Conservation (phyloP, 352 stramenopile genomes). For the Hyaloperonospora arabidopsidis region DNA sequence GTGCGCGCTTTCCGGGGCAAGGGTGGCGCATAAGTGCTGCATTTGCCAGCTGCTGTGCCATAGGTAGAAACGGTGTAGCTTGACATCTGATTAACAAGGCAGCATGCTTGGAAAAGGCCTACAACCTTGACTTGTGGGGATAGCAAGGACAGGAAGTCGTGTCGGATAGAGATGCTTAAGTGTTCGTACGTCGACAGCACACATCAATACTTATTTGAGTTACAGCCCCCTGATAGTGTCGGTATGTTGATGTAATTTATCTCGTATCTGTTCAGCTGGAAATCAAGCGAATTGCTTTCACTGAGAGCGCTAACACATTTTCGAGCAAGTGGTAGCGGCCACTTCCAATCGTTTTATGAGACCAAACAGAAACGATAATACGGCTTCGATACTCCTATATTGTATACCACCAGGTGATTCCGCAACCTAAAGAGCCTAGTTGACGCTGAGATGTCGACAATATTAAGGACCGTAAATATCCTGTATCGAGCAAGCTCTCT, state of each 20-base stretch:
- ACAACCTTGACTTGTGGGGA: conserved; percentile 15
- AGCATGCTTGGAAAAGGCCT: conserved; percentile 17
- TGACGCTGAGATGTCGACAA: conserved; percentile 64
- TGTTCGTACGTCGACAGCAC: conserved; percentile 16
- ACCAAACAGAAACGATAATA: too few species aligned
- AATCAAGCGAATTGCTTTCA: too few species aligned
- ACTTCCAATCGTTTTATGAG: too few species aligned
- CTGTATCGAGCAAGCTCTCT: conserved; percentile 74
- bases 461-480: conserved; percentile 57
- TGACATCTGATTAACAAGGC: conserved; percentile 6
- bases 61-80: conserved; percentile 31
- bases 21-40: conserved; percentile 55
- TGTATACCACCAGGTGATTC: too few species aligned
- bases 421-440: conserved; percentile 10
- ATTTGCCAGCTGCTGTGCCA: conserved; percentile 17
- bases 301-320: too few species aligned
- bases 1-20: conserved; percentile 74
- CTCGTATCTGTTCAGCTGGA: background rate
- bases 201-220: conserved; percentile 32
- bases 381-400: too few species aligned
- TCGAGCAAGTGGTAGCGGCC: too few species aligned
- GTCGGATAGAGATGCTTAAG: conserved; percentile 9
- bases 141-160: conserved; percentile 15
- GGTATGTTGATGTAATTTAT: conserved; percentile 1
- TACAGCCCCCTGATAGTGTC: background rate